These are phyloP conservation scores for Suillus placidus DNA, from an alignment of 768 basidiomycete genomes.

Conservation along the genomic window DNA sequence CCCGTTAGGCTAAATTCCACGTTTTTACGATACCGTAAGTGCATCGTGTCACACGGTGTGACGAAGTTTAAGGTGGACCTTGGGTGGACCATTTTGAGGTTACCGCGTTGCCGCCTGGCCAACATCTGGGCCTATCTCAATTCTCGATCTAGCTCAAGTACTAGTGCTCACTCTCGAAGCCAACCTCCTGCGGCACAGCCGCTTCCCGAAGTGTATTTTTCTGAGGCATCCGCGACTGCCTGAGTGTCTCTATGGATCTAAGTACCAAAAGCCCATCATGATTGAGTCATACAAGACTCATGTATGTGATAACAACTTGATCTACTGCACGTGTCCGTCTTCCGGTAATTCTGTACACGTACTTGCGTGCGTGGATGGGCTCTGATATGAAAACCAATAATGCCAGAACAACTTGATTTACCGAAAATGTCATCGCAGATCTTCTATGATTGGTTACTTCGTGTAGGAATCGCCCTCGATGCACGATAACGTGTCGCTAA, in stretches of 20 bases:
- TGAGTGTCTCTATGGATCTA: neutral
- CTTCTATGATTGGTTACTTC: neutral
- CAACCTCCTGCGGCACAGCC: neutral
- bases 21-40: too few relatives aligned
- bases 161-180: too few relatives aligned
- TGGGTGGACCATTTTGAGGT: too few relatives aligned
- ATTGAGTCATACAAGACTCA: neutral
- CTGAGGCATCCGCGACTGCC: neutral
- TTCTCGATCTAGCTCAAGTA: too few relatives aligned
- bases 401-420: neutral
- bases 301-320: neutral
- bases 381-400: neutral
- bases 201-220: neutral
- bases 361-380: neutral
- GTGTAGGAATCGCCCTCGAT: neutral
- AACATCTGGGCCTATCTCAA: too few relatives aligned
- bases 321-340: neutral
- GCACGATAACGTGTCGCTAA: neutral
- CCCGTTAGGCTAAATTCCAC: too few relatives aligned
- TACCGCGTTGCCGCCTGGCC: too few relatives aligned
- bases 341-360: neutral
- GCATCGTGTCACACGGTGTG: too few relatives aligned
- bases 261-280: neutral
- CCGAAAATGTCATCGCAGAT: neutral
- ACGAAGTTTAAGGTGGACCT: neutral